Evolutionary conservation across 2,329 filamentous ascomycete species (phyloP).

Genomic region (Xenoacremonium recifei): DNA sequence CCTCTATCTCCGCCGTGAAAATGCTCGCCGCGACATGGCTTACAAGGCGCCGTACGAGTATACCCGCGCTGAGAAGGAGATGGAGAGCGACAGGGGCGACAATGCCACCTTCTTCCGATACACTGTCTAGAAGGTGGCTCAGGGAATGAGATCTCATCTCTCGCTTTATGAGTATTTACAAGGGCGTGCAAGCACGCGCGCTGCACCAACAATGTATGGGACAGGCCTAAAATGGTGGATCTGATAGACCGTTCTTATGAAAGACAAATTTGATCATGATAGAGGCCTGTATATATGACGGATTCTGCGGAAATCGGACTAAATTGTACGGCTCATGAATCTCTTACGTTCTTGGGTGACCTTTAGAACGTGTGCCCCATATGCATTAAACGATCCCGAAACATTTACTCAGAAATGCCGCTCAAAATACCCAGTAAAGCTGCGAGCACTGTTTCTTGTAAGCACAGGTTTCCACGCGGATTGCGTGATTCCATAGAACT

Average conservation of each 20-base stretch:
- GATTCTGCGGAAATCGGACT: too few species aligned
- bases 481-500: neutral
- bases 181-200: too few species aligned
- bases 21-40: conserved; percentile 48
- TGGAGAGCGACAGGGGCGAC: conserved; percentile 56
- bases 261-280: conserved; percentile 5
- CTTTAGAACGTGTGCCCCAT: too few species aligned
- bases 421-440: too few species aligned
- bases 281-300: conserved; percentile 18
- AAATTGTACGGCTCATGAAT: too few species aligned
- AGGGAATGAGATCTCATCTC: too few species aligned
- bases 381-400: too few species aligned
- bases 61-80: conserved; percentile 50
- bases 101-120: conserved; percentile 56
- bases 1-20: conserved; percentile 55
- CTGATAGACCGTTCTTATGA: conserved; percentile 6
- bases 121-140: conserved; percentile 49
- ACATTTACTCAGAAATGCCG: too few species aligned
- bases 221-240: conserved; percentile 3
- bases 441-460: too few species aligned
- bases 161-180: too few species aligned
- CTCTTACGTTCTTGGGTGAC: conserved; percentile 4
- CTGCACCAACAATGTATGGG: conserved; percentile 5
- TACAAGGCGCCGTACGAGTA: conserved; percentile 48
- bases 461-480: too few species aligned